A percentile compares a stretch with the other conserved stretches of the same genome.
Evolutionary conservation across 176 grass and related monocot species (phyloP).

Genomic region (Cocos nucifera): DNA sequence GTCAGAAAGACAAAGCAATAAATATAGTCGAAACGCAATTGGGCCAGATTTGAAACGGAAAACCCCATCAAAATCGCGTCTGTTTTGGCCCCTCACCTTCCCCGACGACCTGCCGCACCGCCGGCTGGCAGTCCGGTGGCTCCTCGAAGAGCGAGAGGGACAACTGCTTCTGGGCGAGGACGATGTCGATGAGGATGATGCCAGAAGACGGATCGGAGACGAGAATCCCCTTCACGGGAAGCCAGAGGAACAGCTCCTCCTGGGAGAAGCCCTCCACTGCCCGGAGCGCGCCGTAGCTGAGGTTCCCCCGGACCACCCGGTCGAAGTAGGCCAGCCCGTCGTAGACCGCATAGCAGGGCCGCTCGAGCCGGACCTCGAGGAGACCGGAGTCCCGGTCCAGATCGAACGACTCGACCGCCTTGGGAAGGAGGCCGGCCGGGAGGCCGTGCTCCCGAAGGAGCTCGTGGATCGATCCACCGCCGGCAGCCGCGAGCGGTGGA

Average conservation of each 20-base stretch:
- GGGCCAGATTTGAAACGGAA: no score
- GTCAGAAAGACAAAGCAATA: no score
- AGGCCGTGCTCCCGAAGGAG: constrained; percentile 58
- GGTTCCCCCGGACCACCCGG: constrained; percentile 60
- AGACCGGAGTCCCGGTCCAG: constrained; percentile 44
- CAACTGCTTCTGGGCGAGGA: constrained; percentile 67
- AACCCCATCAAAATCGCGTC: constrained; percentile 24
- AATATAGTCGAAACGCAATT: no score
- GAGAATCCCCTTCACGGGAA: constrained; percentile 93
- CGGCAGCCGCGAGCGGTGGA: background rate
- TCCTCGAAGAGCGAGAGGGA: constrained; percentile 81
- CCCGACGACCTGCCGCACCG: constrained; percentile 2
- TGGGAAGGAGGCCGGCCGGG: constrained; percentile 66
- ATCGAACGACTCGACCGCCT: constrained; percentile 46
- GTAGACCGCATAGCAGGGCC: constrained; percentile 62
- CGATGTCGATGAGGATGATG: constrained; percentile 90
- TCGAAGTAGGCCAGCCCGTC: constrained; percentile 61
- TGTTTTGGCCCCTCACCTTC: constrained; percentile 8
- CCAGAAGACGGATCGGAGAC: constrained; percentile 44
- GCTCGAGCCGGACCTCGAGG: constrained; percentile 44
- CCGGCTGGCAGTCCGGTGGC: constrained; percentile 64
- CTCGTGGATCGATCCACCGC: constrained; percentile 47
- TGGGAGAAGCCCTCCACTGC: constrained; percentile 62
- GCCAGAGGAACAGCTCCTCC: constrained; percentile 93
- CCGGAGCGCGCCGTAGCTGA: constrained; percentile 61